A percentile compares a stretch with the other conserved stretches of the same genome.
Evolutionary conservation across 768 basidiomycete species (phyloP).

Genomic region (Termitomyces sp.): DNA sequence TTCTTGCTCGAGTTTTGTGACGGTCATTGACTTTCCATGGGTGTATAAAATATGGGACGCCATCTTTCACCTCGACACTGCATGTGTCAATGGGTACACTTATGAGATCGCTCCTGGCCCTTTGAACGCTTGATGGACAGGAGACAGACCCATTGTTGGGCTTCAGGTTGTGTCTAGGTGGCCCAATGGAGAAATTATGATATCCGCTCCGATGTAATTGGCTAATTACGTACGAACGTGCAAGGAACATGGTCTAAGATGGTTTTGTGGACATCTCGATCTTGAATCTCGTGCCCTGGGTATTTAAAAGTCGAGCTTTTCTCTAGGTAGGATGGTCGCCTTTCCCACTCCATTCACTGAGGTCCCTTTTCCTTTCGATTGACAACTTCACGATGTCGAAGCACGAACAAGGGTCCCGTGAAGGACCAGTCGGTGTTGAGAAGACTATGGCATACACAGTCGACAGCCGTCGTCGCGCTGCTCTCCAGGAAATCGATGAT

Average conservation of each 20-base stretch:
- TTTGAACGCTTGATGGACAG: not conserved
- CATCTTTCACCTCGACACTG: not conserved
- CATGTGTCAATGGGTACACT: not conserved
- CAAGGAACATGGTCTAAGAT: conserved; percentile 10
- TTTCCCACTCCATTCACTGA: not conserved
- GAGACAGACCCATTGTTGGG: not conserved
- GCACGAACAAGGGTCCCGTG: conserved; percentile 33
- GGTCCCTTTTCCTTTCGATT: conserved; percentile 4
- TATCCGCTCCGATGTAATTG: conserved; percentile 18
- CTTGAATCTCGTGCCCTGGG: not conserved
- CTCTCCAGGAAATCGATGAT: conserved; percentile 82
- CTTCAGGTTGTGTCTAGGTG: not conserved
- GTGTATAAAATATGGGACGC: not conserved
- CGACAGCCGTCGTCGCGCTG: conserved; percentile 71
- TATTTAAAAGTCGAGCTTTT: conserved; percentile 1
- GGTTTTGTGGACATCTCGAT: not conserved
- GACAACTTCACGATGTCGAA: conserved; percentile 16
- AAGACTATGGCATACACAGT: conserved; percentile 35
- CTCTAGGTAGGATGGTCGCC: not conserved
- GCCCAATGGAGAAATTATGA: not conserved
- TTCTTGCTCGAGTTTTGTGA: not conserved
- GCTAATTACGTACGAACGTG: conserved; percentile 27
- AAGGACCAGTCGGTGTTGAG: conserved; percentile 24
- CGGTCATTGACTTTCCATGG: not conserved
- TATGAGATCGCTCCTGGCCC: not conserved